Conservation (phyloP, 768 basidiomycete species). For the Mycena rebaudengoi region DNA sequence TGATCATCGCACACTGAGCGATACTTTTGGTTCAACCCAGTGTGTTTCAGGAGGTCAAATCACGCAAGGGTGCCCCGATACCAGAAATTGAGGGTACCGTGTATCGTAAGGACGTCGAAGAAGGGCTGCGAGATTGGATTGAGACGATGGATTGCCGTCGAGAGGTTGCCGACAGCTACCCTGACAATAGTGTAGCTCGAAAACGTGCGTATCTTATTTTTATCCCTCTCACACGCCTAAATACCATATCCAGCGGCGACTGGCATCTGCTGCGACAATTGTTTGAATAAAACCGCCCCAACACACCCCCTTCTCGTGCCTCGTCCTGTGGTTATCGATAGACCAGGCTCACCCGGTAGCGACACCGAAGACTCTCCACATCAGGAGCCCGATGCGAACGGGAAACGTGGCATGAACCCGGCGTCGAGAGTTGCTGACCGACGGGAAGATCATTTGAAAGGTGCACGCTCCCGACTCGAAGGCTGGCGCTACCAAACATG, state of each 20-base stretch:
- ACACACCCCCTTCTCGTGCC: neutral
- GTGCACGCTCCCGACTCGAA: neutral
- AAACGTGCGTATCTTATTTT: no score
- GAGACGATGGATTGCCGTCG: slow-evolving; percentile 31
- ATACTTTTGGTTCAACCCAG: slow-evolving; percentile 22
- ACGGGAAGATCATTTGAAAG: neutral
- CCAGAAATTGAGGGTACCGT: no score
- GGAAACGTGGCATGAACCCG: neutral
- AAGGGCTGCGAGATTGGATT: no score
- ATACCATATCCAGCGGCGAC: slow-evolving; percentile 13
- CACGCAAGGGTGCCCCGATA: neutral
- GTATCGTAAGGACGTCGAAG: no score
- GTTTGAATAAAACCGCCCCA: neutral
- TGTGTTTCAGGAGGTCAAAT: slow-evolving; percentile 20
- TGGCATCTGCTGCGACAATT: slow-evolving; percentile 24
- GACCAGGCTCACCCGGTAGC: neutral
- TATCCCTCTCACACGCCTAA: no score
- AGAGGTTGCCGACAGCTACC: slow-evolving; percentile 33
- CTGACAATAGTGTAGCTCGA: slow-evolving; percentile 24
- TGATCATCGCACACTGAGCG: slow-evolving; percentile 8
- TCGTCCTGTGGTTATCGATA: neutral
- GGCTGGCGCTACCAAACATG: neutral
- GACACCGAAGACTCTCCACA: neutral
- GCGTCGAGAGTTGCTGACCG: neutral
- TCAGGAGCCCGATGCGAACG: neutral